A percentile compares a stretch with the other conserved stretches of the same genome.
phyloP scores from a whole-genome alignment of 768 basidiomycete species.

The Suillus decipiens region DNA sequence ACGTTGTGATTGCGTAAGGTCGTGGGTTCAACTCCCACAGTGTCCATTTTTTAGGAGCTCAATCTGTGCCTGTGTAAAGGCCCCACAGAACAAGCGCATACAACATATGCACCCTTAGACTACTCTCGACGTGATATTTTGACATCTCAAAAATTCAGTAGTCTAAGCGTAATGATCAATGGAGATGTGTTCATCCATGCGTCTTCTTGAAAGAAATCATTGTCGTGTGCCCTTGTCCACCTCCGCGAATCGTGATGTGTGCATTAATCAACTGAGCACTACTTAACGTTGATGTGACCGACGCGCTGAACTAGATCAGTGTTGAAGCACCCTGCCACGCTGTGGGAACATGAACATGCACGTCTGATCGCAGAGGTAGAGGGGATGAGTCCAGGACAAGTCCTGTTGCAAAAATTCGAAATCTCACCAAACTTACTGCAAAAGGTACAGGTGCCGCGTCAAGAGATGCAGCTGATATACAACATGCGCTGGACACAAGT shows the following conservation, averaged over 20 bases:
- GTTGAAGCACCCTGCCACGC: neutral
- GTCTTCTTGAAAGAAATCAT: neutral
- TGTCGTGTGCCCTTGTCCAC: neutral
- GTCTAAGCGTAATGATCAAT: neutral
- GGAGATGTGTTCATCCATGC: neutral
- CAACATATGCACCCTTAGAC: neutral
- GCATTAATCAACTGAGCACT: neutral
- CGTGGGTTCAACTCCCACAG: conserved; percentile 37
- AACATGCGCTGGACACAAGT: neutral
- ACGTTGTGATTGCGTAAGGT: conserved; percentile 30
- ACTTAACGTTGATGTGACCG: neutral
- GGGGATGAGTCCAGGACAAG: neutral
- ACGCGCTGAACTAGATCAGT: neutral
- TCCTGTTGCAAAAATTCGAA: neutral
- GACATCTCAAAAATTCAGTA: neutral
- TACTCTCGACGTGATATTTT: no score
- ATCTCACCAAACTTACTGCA: neutral
- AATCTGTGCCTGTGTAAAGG: no score
- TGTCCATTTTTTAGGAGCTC: conserved; percentile 26
- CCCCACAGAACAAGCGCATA: no score
- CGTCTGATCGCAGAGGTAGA: neutral
- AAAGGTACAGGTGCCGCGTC: neutral
- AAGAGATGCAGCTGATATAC: neutral
- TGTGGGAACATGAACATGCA: neutral
- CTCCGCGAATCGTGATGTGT: neutral